Base-by-base conservation (phyloP, 495 filamentous ascomycete species). In the Parachaetomium inaequale region DNA sequence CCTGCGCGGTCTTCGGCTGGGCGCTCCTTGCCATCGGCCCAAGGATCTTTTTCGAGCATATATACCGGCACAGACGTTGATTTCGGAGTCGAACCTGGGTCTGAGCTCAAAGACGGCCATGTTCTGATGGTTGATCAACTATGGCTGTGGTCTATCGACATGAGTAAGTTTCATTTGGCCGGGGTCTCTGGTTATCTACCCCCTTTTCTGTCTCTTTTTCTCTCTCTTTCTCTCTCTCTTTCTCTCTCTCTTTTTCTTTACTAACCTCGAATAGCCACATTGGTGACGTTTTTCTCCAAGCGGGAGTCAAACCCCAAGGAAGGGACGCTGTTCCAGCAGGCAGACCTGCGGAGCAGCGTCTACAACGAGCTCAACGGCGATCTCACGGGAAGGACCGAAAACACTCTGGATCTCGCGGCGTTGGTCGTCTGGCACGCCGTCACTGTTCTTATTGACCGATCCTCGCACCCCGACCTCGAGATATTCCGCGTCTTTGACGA, bases 301-400 rank as follows among this genome's bases (percentile, higher is more conserved):
- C 73, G 78, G 54, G 76, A 82, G 55, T 78, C 78, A 15, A 70
- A 72, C 28, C 73, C 76, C 0, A 73, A 62, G 1, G 84, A 86
- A 57, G 84, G 80, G 0, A 84, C 82, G 15, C 64, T 86, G 0
- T 87, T 84, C 59, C 83, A 87, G 36, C 79, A 81, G 64, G 85
- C 83, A 7, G 87, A 89, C 65, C 66, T 89, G 4, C 77, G 84
- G 17, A 85, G 83, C 52, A 86, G 83, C 54, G 78, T 89, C 17
- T 87, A 86, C 63, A 87, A 87, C 55, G 86, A 88, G 66, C 65
- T 89, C 4, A 89, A 89, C 55, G 85, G 85, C 3, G 87, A 88
- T 64, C 75, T 87, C 8, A 85, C 85, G 2, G 78, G 81, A n/a
- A 76, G 81, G 3, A 88, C 85, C 58, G 83, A 86, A 43, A 87